phyloP scores from a whole-genome alignment of 352 stramenopile species.

The Phytophthora chlamydospora region DNA sequence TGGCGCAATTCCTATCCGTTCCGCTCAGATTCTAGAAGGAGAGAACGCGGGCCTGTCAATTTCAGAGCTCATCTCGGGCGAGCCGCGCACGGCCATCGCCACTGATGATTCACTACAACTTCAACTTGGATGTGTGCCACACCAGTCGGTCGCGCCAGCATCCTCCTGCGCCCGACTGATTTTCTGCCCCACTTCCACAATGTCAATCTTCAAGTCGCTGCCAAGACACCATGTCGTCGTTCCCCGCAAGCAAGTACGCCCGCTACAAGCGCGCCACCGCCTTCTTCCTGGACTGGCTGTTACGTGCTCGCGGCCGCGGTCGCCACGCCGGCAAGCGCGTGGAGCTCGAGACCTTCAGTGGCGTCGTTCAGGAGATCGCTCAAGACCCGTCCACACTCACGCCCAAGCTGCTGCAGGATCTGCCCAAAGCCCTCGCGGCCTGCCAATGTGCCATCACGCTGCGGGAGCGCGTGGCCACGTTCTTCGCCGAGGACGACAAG shows the following conservation, averaged over 20 bases:
- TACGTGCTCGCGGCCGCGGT: neutral
- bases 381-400: constrained; percentile 9
- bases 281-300: constrained; percentile 4
- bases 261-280: constrained; percentile 8
- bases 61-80: too few relatives aligned
- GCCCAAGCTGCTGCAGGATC: constrained; percentile 12
- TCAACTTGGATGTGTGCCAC: too few relatives aligned
- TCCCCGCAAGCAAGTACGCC: constrained; percentile 3
- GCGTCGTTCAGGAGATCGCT: constrained; percentile 14
- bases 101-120: too few relatives aligned
- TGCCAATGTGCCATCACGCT: constrained; percentile 25
- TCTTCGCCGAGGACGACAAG: constrained; percentile 11
- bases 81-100: too few relatives aligned
- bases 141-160: too few relatives aligned
- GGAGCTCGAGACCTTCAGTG: neutral
- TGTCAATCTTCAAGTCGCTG: too few relatives aligned
- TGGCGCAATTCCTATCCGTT: too few relatives aligned
- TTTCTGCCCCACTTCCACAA: too few relatives aligned
- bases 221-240: neutral
- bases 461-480: constrained; percentile 14
- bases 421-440: constrained; percentile 25
- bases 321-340: neutral
- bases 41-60: too few relatives aligned
- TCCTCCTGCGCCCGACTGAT: too few relatives aligned
- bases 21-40: too few relatives aligned